A percentile compares a stretch with the other conserved stretches of the same genome.
These are phyloP conservation scores for Colletotrichum lindemuthianum DNA, from an alignment of 2,329 filamentous ascomycete species.

Conservation along the genomic window DNA sequence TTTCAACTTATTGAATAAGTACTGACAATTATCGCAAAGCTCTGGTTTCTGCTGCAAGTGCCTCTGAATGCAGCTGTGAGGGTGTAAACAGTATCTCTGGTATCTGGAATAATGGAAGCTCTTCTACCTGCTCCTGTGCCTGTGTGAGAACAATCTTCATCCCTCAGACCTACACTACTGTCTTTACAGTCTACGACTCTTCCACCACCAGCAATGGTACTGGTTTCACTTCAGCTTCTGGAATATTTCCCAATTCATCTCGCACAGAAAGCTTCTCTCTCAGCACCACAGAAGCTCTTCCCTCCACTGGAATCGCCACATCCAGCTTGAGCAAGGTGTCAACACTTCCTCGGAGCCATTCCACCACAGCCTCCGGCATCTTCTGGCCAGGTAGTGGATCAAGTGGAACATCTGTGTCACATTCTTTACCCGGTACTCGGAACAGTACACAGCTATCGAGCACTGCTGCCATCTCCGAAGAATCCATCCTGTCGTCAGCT, in stretches of 20 bases:
- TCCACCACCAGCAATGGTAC: background rate
- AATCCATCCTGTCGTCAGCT: background rate
- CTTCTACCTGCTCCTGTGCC: slow-evolving; percentile 5
- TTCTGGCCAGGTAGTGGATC: background rate
- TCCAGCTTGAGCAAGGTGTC: background rate
- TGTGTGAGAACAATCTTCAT: slow-evolving; percentile 4
- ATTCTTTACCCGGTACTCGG: background rate
- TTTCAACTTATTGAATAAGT: accelerated
- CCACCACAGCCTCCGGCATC: background rate
- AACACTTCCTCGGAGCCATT: background rate
- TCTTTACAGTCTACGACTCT: slow-evolving; percentile 15
- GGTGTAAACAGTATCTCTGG: background rate
- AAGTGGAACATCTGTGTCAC: background rate
- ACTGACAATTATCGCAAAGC: background rate
- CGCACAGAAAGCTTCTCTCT: background rate
- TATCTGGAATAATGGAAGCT: background rate
- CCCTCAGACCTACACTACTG: slow-evolving; percentile 2
- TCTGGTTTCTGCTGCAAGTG: background rate
- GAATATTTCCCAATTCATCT: no score
- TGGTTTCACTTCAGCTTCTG: background rate
- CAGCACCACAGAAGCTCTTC: background rate
- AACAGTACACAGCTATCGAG: background rate
- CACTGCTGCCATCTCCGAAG: background rate
- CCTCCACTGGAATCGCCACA: background rate
- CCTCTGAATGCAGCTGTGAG: slow-evolving; percentile 11